These are phyloP conservation scores for Chaetomium fimeti DNA, from an alignment of 495 filamentous ascomycete genomes.

Conservation along the genomic window DNA sequence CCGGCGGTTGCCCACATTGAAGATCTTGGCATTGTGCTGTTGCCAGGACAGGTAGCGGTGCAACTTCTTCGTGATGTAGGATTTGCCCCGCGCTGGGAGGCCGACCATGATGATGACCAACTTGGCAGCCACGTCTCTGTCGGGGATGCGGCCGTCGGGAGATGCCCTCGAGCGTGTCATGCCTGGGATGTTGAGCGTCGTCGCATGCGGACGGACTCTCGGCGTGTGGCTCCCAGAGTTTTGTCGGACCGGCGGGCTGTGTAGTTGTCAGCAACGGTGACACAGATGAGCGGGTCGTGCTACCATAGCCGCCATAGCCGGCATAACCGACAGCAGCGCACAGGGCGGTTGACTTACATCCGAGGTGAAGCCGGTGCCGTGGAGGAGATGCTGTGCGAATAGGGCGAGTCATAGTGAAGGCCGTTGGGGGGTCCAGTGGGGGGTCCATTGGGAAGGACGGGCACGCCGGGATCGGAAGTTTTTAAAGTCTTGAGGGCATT, in stretches of 20 bases:
- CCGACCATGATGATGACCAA: slow-evolving; percentile 98
- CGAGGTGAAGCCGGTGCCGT: slow-evolving; percentile 56
- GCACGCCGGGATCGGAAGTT: slow-evolving; percentile 26
- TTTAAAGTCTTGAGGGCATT: slow-evolving; percentile 42
- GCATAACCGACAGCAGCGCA: not conserved
- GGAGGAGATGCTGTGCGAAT: slow-evolving; percentile 50
- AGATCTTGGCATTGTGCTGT: slow-evolving; percentile 90
- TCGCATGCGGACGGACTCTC: slow-evolving; percentile 66
- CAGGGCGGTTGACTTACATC: slow-evolving; percentile 43
- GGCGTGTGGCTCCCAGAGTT: slow-evolving; percentile 63
- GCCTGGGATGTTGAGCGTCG: slow-evolving; percentile 79
- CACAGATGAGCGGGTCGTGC: not conserved
- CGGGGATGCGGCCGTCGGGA: slow-evolving; percentile 88
- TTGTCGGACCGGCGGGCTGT: slow-evolving; percentile 54
- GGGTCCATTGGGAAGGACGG: not conserved
- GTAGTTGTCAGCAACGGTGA: slow-evolving; percentile 25
- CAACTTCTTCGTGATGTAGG: slow-evolving; percentile 97
- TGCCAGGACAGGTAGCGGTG: slow-evolving; percentile 95
- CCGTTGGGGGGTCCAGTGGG: slow-evolving; percentile 26
- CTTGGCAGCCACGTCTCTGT: slow-evolving; percentile 90
- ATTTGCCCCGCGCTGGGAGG: slow-evolving; percentile 90
- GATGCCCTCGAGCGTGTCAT: slow-evolving; percentile 92
- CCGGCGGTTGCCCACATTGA: slow-evolving; percentile 92
- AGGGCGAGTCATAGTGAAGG: slow-evolving; percentile 45
- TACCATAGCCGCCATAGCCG: not conserved